A percentile compares a stretch with the other conserved stretches of the same genome.
Evolutionary conservation across 1,139 yeast species (phyloP).

Genomic region (Yamadazyma taylorii): DNA sequence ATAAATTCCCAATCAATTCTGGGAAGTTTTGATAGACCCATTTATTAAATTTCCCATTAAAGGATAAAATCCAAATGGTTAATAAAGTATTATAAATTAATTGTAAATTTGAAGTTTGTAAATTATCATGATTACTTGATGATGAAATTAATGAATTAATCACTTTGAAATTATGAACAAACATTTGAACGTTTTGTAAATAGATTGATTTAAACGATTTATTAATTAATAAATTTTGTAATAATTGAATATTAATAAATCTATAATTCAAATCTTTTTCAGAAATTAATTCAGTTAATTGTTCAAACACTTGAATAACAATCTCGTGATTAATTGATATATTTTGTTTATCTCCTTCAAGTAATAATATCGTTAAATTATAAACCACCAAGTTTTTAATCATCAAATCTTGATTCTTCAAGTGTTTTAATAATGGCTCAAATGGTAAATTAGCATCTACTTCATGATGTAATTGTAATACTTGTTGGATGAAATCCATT

Average conservation of each 20-base stretch:
- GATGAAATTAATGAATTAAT: conserved; percentile 38
- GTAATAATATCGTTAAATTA: conserved; percentile 43
- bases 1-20: conserved; percentile 54
- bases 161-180: conserved; percentile 53
- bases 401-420: conserved; percentile 46
- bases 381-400: conserved; percentile 48
- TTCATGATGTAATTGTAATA: conserved; percentile 44
- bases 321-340: conserved; percentile 29
- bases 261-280: conserved; percentile 52
- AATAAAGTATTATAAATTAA: conserved; percentile 78
- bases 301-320: conserved; percentile 43
- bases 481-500: conserved; percentile 35
- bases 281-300: conserved; percentile 45
- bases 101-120: conserved; percentile 63
- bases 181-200: conserved; percentile 47
- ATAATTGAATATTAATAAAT: conserved; percentile 66
- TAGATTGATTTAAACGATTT: conserved; percentile 60
- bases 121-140: conserved; percentile 27
- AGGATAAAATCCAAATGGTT: conserved; percentile 82
- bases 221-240: conserved; percentile 59
- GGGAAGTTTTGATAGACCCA: conserved; percentile 60
- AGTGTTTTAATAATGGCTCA: conserved; percentile 53
- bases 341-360: conserved; percentile 18
- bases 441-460: conserved; percentile 56
- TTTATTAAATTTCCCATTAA: conserved; percentile 56